These are phyloP conservation scores for Syzygium grande DNA, from an alignment of 345 rosid genomes.

Conservation along the genomic window DNA sequence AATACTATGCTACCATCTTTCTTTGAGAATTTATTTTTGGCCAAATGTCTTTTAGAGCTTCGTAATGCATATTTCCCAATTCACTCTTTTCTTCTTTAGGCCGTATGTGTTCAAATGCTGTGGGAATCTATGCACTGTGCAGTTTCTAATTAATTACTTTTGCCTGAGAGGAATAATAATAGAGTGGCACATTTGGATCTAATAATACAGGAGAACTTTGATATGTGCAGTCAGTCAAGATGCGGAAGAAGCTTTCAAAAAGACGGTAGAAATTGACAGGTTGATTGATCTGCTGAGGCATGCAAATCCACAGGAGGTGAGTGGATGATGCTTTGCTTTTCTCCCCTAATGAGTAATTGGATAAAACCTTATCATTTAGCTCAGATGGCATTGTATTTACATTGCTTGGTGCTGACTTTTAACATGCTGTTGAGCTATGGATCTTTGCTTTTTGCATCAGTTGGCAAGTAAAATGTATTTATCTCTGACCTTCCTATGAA, in stretches of 20 bases:
- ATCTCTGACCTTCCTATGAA: too few relatives aligned
- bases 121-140: neutral
- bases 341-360: neutral
- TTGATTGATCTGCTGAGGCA: slow-evolving; percentile 71
- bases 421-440: too few relatives aligned
- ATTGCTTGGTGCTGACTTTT: neutral
- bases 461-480: too few relatives aligned
- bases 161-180: neutral
- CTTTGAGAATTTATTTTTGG: neutral
- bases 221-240: slow-evolving; percentile 72
- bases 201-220: slow-evolving; percentile 88
- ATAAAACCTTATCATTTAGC: neutral
- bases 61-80: neutral
- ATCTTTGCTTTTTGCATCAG: too few relatives aligned
- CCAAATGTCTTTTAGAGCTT: neutral
- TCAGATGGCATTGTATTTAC: neutral
- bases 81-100: neutral
- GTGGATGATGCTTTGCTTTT: neutral
- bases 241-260: slow-evolving; percentile 83
- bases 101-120: neutral
- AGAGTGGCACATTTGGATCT: slow-evolving; percentile 28
- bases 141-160: neutral
- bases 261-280: slow-evolving; percentile 77
- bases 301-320: slow-evolving; percentile 69
- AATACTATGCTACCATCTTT: neutral